Conservation (phyloP, 1,284 basidiomycete genomes). For the Termitomyces sp. region DNA sequence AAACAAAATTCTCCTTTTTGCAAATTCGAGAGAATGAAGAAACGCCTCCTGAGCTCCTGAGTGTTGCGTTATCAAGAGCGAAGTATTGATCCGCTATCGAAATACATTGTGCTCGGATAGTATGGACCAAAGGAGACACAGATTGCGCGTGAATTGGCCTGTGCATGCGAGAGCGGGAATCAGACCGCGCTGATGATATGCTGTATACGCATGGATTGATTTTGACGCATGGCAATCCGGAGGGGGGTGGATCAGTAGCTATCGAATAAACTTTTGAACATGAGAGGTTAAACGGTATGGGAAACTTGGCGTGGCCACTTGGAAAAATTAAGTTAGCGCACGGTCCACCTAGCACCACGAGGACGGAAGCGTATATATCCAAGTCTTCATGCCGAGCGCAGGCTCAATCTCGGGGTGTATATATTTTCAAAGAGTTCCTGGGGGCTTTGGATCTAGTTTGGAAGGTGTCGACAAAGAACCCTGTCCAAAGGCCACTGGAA, state of each 20-base stretch:
- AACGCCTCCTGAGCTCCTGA: not conserved
- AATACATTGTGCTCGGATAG: too few relatives aligned
- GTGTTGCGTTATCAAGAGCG: not conserved
- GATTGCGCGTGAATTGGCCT: not conserved
- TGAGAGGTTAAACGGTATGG: not conserved
- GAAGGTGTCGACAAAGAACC: not conserved
- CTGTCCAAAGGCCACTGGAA: not conserved
- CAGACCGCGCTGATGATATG: not conserved
- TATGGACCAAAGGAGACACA: not conserved
- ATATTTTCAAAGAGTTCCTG: not conserved
- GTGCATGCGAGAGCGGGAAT: not conserved
- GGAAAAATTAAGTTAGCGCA: too few relatives aligned
- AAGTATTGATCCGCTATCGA: not conserved
- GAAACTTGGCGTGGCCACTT: not conserved
- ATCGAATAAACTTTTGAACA: not conserved
- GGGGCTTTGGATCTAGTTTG: not conserved
- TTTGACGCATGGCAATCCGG: not conserved
- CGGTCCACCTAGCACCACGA: too few relatives aligned
- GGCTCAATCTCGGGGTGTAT: not conserved
- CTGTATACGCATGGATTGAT: not conserved
- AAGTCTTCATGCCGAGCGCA: not conserved
- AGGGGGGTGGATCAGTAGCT: not conserved
- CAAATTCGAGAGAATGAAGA: not conserved
- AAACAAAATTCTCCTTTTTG: not conserved
- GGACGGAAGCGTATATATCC: not conserved